Base-by-base conservation (phyloP, 1,284 basidiomycete species). In the Moesziomyces sp. region DNA sequence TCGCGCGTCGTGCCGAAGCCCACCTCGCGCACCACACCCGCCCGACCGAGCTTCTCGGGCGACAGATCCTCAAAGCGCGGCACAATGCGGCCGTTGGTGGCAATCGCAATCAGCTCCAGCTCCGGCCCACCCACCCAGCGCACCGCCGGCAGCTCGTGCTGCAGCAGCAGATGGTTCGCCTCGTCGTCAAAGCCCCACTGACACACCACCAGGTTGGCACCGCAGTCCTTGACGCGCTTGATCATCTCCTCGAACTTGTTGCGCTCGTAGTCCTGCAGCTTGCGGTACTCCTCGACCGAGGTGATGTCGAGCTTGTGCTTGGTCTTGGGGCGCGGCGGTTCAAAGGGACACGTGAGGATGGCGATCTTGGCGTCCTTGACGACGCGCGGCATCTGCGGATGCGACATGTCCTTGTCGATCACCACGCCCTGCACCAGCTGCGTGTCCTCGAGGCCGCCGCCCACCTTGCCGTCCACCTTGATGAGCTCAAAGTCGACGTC, bases 151-250 rank as follows among this genome's bases (percentile, higher is more conserved):
- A 99, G 87, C 16, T 95, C 92, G 83, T 98, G 97, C 87, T 97
- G 95, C 91, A 99, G 93, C 77, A 99, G 86, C 81, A 99, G 81
- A 85, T 99, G 96, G 85, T 99, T 99, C 59, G 96, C 96, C 87
- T 99, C 96, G 84, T 99, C 97, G 83, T 99, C 96, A 84, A 99
- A 99, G 72, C 96, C 96, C 96, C 96, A 99, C 85, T 99, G 97
- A 86, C 96, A 99, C 79, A 99, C 97, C 77, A 99, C 96, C 62
- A 99, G 86, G 86, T 99, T 99, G 26, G 97, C 95, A 33, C 97
- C 96, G n/a, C 94, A 92, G 82, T 97, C 92, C 86, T 98, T 97
- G 74, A 99, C 95, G 83, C 90, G 88, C 86, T 92, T 92, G 86
- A 99, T 98, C 97, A 99, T 99, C 82, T 94, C 91, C 77, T 89